Evolutionary conservation across 495 filamentous ascomycete genomes (phyloP).

Genomic region (Xylaria longipes): DNA sequence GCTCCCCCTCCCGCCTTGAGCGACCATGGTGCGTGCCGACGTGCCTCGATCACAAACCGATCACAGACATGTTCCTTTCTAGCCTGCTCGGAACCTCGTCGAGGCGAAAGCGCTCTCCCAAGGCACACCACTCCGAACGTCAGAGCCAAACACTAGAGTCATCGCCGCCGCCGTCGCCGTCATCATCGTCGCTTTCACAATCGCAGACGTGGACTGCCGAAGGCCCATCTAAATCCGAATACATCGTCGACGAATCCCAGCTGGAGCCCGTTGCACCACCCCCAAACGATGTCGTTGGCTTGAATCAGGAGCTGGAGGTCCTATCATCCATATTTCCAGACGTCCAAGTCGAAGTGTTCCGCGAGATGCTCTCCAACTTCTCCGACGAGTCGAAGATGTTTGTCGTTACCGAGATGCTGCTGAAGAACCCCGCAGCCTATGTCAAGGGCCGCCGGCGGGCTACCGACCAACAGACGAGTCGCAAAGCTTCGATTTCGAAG

Average conservation of each 20-base stretch:
- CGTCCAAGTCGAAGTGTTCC: constrained; percentile 87
- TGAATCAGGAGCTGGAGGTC: constrained; percentile 75
- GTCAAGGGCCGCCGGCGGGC: constrained; percentile 76
- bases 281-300: constrained; percentile 66
- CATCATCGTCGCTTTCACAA: constrained; percentile 5
- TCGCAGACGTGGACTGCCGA: background rate
- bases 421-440: constrained; percentile 77
- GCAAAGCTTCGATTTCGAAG: constrained; percentile 55
- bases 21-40: constrained; percentile 23
- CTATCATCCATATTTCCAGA: constrained; percentile 85
- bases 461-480: constrained; percentile 39
- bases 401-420: constrained; percentile 81
- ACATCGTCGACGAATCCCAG: constrained; percentile 48
- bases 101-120: constrained; percentile 11
- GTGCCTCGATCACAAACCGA: constrained; percentile 14
- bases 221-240: background rate
- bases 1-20: background rate
- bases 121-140: background rate
- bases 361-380: constrained; percentile 83
- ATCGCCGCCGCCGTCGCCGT: background rate
- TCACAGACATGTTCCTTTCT: constrained; percentile 27
- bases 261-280: constrained; percentile 50
- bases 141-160: background rate
- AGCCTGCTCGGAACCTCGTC: constrained; percentile 23
- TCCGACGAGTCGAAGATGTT: constrained; percentile 82